Percentiles rank a stretch among this genome's conserved stretches.
Evolutionary conservation across 148 eudicot genomes (phyloP).

Genomic region (Bassia scoparia): DNA sequence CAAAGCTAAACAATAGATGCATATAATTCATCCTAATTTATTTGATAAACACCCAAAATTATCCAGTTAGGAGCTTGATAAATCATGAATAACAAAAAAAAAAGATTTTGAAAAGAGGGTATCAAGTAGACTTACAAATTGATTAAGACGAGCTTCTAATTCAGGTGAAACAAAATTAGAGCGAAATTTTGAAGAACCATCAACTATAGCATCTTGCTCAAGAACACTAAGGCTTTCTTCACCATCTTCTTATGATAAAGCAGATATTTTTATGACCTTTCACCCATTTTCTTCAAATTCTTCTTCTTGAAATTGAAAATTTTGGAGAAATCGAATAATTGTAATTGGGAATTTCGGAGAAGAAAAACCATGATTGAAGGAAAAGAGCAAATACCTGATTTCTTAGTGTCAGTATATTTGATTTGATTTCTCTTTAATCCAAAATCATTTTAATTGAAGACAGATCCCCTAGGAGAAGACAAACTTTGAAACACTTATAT

Average conservation of each 20-base stretch:
- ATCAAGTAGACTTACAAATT: slow-evolving; percentile 16
- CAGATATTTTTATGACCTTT: slow-evolving; percentile 16
- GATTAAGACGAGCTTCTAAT: slow-evolving; percentile 28
- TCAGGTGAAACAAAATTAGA: slow-evolving; percentile 9
- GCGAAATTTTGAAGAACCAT: slow-evolving; percentile 18
- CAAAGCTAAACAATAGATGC: slow-evolving; percentile 5
- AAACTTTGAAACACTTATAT: too few relatives aligned
- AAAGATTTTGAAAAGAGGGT: background rate
- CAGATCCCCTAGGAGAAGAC: too few relatives aligned
- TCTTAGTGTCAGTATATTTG: too few relatives aligned
- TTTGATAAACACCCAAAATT: too few relatives aligned
- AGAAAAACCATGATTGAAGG: too few relatives aligned
- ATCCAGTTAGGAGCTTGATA: background rate
- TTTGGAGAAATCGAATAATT: too few relatives aligned
- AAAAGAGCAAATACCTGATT: too few relatives aligned
- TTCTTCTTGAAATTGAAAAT: slow-evolving; percentile 1
- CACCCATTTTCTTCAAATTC: slow-evolving; percentile 20
- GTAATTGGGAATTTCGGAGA: too few relatives aligned
- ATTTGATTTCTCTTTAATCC: too few relatives aligned
- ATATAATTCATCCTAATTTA: too few relatives aligned
- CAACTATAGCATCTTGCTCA: slow-evolving; percentile 32
- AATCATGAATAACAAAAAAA: background rate
- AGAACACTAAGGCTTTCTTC: slow-evolving; percentile 27
- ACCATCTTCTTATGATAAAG: slow-evolving; percentile 25
- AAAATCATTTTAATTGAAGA: too few relatives aligned